phyloP scores from a whole-genome alignment of 2,329 filamentous ascomycete species.

The Sclerotinia borealis region DNA sequence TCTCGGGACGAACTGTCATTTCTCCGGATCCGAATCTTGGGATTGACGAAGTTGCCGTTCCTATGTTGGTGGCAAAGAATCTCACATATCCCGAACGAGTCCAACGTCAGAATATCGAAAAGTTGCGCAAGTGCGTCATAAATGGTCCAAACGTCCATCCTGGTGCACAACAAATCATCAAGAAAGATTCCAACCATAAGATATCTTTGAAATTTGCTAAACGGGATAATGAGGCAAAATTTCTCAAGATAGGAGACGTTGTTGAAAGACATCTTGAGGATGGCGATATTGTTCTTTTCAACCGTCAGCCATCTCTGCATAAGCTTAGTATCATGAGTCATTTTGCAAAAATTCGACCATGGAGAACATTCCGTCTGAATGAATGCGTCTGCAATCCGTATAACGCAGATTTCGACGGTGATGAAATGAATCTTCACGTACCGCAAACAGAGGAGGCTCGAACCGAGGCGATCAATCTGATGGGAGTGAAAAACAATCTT shows the following conservation, averaged over 20 bases:
- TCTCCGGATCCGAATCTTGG: conserved; percentile 92
- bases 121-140: conserved; percentile 65
- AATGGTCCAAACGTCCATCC: conserved; percentile 78
- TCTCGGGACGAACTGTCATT: conserved; percentile 95
- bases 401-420: conserved; percentile 97
- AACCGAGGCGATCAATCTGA: conserved; percentile 89
- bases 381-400: conserved; percentile 98
- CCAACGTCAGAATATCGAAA: conserved; percentile 77
- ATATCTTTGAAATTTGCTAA: conserved; percentile 71
- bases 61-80: conserved; percentile 87
- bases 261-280: conserved; percentile 95
- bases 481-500: conserved; percentile 97
- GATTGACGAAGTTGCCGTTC: conserved; percentile 90
- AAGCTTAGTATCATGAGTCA: conserved; percentile 98
- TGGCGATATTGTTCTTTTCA: conserved; percentile 94
- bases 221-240: conserved; percentile 62
- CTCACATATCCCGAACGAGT: conserved; percentile 92
- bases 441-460: conserved; percentile 96
- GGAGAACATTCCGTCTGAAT: conserved; percentile 93
- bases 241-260: conserved; percentile 75
- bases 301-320: conserved; percentile 93
- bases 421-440: conserved; percentile 98
- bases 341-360: conserved; percentile 85
- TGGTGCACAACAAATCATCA: conserved; percentile 77
- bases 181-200: conserved; percentile 62